Evolutionary conservation across 2,329 filamentous ascomycete species (phyloP).

Genomic region (Dothideomycetes sp.): DNA sequence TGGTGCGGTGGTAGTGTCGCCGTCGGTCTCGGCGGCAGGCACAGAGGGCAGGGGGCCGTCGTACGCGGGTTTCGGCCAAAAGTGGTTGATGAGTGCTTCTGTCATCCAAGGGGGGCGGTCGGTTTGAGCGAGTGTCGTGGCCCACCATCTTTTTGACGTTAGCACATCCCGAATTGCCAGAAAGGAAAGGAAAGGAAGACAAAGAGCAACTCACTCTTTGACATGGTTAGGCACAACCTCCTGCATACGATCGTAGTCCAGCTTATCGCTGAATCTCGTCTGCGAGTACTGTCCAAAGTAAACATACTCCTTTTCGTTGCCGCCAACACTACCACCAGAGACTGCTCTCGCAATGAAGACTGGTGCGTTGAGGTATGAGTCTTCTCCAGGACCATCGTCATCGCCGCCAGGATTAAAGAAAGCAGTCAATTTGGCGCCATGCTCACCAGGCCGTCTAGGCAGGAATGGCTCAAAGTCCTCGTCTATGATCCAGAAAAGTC

Average conservation of each 20-base stretch:
- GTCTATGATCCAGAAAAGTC: constrained; percentile 32
- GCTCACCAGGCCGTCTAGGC: constrained; percentile 26
- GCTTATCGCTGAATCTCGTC: constrained; percentile 30
- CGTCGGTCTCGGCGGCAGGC: too few relatives aligned
- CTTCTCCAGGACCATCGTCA: constrained; percentile 11
- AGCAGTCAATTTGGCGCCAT: constrained; percentile 35
- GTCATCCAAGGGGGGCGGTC: constrained; percentile 32
- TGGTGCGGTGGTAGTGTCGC: too few relatives aligned
- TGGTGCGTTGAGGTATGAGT: constrained; percentile 26
- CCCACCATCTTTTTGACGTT: constrained; percentile 17
- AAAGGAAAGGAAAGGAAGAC: neutral
- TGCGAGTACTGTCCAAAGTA: constrained; percentile 38
- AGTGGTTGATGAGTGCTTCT: constrained; percentile 26
- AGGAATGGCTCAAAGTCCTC: constrained; percentile 28
- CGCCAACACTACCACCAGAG: neutral
- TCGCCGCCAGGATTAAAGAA: constrained; percentile 30
- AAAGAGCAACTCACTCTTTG: constrained; percentile 17
- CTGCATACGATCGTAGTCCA: constrained; percentile 30
- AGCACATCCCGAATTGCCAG: neutral
- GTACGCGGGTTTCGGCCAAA: constrained; percentile 32
- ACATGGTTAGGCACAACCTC: constrained; percentile 26
- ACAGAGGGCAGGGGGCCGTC: constrained; percentile 23
- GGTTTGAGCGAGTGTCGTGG: constrained; percentile 23
- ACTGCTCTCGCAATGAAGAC: constrained; percentile 29
- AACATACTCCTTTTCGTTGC: constrained; percentile 20